Evolutionary conservation across 257 asterid genomes (phyloP).

Genomic region (Lithospermum erythrorhizon): DNA sequence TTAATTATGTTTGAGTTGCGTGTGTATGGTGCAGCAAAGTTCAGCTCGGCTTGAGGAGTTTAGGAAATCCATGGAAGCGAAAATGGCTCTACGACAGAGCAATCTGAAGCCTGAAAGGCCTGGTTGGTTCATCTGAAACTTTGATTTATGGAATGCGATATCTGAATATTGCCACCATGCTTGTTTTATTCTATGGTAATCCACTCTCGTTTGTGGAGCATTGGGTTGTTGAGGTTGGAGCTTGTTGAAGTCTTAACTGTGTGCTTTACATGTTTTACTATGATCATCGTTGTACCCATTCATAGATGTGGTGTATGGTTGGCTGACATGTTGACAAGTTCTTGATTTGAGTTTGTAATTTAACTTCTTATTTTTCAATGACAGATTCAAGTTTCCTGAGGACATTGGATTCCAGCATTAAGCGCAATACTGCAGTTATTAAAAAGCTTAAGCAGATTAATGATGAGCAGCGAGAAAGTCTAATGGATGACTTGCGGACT

Average conservation of each 20-base stretch:
- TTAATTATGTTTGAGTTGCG: slow-evolving; percentile 1
- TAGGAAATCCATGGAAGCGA: slow-evolving; percentile 75
- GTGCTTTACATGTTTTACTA: no score
- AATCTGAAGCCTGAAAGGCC: slow-evolving; percentile 92
- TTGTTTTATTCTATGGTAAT: no score
- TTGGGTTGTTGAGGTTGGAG: no score
- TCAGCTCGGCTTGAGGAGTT: slow-evolving; percentile 87
- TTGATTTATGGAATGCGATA: neutral
- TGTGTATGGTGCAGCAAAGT: slow-evolving; percentile 60
- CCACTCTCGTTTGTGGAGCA: no score
- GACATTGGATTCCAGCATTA: slow-evolving; percentile 96
- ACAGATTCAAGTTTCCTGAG: slow-evolving; percentile 83
- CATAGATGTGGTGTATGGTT: no score
- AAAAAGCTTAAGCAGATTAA: slow-evolving; percentile 91
- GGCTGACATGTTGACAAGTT: neutral
- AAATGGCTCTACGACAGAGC: slow-evolving; percentile 58
- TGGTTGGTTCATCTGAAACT: slow-evolving; percentile 31
- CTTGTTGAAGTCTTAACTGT: no score
- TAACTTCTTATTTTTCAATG: slow-evolving; percentile 17
- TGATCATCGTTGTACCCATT: no score
- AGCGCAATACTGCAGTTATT: slow-evolving; percentile 92
- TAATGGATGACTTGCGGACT: slow-evolving; percentile 88
- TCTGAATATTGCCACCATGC: no score
- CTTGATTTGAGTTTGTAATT: neutral
- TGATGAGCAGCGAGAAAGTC: slow-evolving; percentile 87